Evolutionary conservation across 73 alveolate species (phyloP).

Genomic region (Vitrella brassicaformis): DNA sequence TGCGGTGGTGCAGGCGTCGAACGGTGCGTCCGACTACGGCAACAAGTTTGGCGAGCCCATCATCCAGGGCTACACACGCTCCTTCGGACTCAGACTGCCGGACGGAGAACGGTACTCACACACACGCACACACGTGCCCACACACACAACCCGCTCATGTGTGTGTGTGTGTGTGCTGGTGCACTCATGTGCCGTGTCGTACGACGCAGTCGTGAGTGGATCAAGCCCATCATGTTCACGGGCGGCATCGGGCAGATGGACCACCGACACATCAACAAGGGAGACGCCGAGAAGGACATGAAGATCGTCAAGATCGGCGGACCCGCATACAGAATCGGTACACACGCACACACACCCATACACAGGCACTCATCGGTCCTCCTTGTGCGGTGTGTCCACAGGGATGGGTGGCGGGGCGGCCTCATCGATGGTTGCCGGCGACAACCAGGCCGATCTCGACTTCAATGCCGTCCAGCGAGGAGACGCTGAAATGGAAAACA

Average conservation of each 20-base stretch:
- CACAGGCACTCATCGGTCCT: background rate
- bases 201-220: slow-evolving; percentile 25
- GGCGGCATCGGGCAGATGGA: slow-evolving; percentile 39
- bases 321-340: slow-evolving; percentile 30
- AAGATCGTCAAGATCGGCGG: slow-evolving; percentile 34
- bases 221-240: slow-evolving; percentile 34
- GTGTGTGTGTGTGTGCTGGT: too few species aligned
- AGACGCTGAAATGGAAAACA: slow-evolving; percentile 24
- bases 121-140: too few species aligned
- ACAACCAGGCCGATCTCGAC: slow-evolving; percentile 32
- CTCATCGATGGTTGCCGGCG: slow-evolving; percentile 38
- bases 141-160: too few species aligned
- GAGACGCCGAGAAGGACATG: slow-evolving; percentile 6
- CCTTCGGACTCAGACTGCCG: slow-evolving; percentile 27
- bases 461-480: slow-evolving; percentile 39
- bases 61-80: slow-evolving; percentile 31
- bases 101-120: slow-evolving; percentile 32
- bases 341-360: background rate
- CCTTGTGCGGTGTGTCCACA: background rate
- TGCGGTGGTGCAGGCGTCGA: slow-evolving; percentile 18
- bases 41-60: slow-evolving; percentile 37
- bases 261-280: slow-evolving; percentile 20
- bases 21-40: slow-evolving; percentile 32
- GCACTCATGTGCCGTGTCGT: too few species aligned
- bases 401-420: slow-evolving; percentile 3